These are phyloP conservation scores for Lathyrus sativus DNA, from an alignment of 306 rosid species.

Conservation along the genomic window DNA sequence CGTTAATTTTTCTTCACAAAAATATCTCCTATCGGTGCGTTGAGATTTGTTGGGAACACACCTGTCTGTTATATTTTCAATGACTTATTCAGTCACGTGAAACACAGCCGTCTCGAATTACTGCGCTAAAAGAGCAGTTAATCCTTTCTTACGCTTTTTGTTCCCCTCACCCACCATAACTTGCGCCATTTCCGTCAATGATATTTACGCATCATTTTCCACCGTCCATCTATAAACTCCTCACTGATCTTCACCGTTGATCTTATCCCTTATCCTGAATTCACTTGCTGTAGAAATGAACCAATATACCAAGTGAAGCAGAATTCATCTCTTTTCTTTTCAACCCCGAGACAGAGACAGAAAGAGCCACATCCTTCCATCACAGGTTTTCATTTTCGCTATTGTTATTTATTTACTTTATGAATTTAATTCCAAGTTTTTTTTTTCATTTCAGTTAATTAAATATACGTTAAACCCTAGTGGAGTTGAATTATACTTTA, in stretches of 20 bases:
- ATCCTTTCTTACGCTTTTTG: neutral
- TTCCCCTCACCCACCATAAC: neutral
- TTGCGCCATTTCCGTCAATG: neutral
- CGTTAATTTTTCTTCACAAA: too few relatives aligned
- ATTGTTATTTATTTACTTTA: neutral
- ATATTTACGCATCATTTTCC: neutral
- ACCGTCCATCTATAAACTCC: constrained; percentile 24
- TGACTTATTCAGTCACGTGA: neutral
- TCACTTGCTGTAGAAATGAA: neutral
- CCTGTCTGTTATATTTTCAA: too few relatives aligned
- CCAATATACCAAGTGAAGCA: constrained; percentile 1
- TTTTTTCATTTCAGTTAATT: neutral
- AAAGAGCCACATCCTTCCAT: neutral
- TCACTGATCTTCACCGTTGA: constrained; percentile 16
- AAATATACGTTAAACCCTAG: constrained; percentile 18
- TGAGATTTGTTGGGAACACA: too few relatives aligned
- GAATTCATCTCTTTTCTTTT: neutral
- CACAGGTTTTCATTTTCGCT: constrained; percentile 19
- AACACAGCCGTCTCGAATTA: neutral
- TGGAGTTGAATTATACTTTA: neutral
- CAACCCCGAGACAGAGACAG: neutral
- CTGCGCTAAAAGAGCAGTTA: neutral
- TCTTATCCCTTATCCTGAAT: neutral
- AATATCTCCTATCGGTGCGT: too few relatives aligned
- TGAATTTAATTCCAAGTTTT: neutral